These are phyloP conservation scores for Jaapia argillacea DNA, from an alignment of 768 basidiomycete genomes.

Conservation along the genomic window DNA sequence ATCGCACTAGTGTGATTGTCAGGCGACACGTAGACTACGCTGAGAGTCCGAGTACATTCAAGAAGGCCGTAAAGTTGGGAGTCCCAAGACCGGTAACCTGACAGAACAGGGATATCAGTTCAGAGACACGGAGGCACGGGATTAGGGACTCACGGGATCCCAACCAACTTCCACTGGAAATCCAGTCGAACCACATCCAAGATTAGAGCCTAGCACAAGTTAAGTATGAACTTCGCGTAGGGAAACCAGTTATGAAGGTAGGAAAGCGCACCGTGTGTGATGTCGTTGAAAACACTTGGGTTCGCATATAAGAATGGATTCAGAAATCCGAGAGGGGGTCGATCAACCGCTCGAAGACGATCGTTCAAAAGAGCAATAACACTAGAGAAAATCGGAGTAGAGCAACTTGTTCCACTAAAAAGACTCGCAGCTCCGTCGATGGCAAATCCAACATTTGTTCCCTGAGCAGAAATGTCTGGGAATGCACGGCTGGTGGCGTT, in stretches of 20 bases:
- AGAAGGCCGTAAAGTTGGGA: too few species aligned
- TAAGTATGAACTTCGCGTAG: constrained; percentile 7
- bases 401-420: constrained; percentile 22
- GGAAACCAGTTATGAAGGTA: constrained; percentile 10
- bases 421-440: constrained; percentile 7
- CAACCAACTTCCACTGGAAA: constrained; percentile 18
- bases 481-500: constrained; percentile 29
- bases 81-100: constrained; percentile 12
- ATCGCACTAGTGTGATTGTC: too few species aligned
- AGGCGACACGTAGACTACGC: too few species aligned
- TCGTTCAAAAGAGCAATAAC: constrained; percentile 25
- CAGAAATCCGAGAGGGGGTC: constrained; percentile 22
- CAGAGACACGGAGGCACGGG: not conserved
- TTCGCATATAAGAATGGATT: constrained; percentile 25
- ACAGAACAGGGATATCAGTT: not conserved
- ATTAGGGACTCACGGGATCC: constrained; percentile 17
- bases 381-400: constrained; percentile 23
- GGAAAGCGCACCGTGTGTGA: constrained; percentile 18
- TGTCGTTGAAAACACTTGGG: constrained; percentile 21
- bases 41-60: too few species aligned
- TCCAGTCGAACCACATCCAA: constrained; percentile 21
- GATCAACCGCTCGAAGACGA: constrained; percentile 17
- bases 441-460: constrained; percentile 21
- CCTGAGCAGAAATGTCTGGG: constrained; percentile 37
- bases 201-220: constrained; percentile 13